Evolutionary conservation across 1,284 basidiomycete genomes (phyloP).

Genomic region (Phaffia rhodozyma): DNA sequence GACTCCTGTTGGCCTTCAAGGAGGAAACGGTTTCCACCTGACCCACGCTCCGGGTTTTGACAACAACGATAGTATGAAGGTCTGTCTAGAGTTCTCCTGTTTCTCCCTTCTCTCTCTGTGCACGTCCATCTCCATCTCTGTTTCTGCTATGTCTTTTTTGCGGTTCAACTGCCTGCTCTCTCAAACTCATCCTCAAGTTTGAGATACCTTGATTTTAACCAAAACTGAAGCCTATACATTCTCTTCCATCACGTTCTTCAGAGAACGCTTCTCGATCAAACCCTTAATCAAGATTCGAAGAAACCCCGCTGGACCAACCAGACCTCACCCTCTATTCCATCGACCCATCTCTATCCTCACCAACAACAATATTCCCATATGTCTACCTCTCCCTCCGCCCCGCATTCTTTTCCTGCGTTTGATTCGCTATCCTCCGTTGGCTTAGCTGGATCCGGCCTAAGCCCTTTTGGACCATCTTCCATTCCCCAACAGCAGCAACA

Average conservation of each 20-base stretch:
- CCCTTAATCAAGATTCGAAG: not conserved
- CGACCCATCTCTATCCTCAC: not conserved
- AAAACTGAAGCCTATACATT: not conserved
- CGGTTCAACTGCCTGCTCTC: not conserved
- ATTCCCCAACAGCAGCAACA: not conserved
- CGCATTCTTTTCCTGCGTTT: not conserved
- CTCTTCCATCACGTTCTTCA: not conserved
- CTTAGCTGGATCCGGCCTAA: too few relatives aligned
- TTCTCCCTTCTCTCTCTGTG: not conserved
- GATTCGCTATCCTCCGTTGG: too few relatives aligned
- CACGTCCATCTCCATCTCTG: not conserved
- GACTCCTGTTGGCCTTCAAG: too few relatives aligned
- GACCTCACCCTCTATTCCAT: not conserved
- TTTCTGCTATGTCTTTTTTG: too few relatives aligned
- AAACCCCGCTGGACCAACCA: conserved; percentile 1
- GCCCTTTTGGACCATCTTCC: not conserved
- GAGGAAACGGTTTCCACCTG: too few relatives aligned
- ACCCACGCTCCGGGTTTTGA: too few relatives aligned
- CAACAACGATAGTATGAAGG: conserved; percentile 2
- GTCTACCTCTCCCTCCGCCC: not conserved
- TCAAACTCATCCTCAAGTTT: too few relatives aligned
- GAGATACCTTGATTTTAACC: too few relatives aligned
- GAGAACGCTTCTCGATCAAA: conserved; percentile 1
- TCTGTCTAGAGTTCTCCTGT: not conserved
- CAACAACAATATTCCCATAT: not conserved